Evolutionary conservation across 1,284 basidiomycete genomes (phyloP), one percentile per base, ranked within the genome.

Genomic region (Leccinum angustisporum): DNA sequence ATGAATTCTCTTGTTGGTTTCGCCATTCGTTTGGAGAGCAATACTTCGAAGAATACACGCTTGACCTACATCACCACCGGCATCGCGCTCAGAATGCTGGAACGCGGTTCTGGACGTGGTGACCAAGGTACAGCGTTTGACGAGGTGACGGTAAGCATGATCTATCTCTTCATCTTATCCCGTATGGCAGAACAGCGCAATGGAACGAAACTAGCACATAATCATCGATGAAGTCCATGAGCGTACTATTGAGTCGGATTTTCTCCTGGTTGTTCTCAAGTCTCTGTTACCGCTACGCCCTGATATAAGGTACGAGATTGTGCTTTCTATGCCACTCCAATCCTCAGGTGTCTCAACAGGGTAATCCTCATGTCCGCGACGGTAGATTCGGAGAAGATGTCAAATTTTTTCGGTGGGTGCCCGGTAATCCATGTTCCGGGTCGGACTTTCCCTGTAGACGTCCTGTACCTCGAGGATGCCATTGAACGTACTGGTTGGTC

Each of bases 311-410:
- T 91, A 61, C 7, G 66, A 66, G 68, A 30, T 54, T 36, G 34
- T 50, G 5, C 10, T 56, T 52, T 5, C 13, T 54, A 33, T 59
- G 21, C 30, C 18, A 16, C 30, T 16, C 13, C 40, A 21, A 50
- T 21, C 46, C 51, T 63, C 25, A 46, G 9, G 27, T 38, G 10
- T 25, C 30, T 63, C 51, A n/a, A 16, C 63, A 95, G 93, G 77
- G 86, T 99, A 34, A 86, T 99, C 36, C 83, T 99, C 59, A 99
- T 99, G 97, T 98, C 95, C 27, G 97, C 97, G 0, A 99, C 97
- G 0, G 83, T 98, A 33, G 95, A 99, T 70, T 92, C 94, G 0
- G 91, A 96, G 63, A 97, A 98, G 77, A 90, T 99, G 57, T 94
- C 95, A n/a, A 79, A 78, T 25, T 99, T 93, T 77, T 98, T 99